Percentiles rank a stretch among this genome's conserved stretches.
These are phyloP conservation scores for Polyporus arcularius DNA, from an alignment of 768 basidiomycete genomes.

Conservation along the genomic window DNA sequence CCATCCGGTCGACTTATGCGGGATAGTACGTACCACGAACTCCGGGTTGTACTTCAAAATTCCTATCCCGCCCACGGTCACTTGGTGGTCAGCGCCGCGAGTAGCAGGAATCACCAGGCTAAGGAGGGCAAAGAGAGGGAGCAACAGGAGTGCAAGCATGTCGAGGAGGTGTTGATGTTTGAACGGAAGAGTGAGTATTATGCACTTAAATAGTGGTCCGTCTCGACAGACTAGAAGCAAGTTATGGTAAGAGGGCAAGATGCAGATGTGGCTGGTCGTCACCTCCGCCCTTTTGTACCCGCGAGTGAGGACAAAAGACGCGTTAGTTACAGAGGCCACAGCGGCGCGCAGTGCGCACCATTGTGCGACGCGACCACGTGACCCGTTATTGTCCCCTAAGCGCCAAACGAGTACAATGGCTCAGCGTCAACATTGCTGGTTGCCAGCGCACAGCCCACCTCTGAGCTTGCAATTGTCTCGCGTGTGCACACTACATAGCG, in stretches of 20 bases:
- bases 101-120: constrained; percentile 36
- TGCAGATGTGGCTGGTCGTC: constrained; percentile 1
- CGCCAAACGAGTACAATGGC: neutral
- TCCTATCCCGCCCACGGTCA: constrained; percentile 51
- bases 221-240: no score
- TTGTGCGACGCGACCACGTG: constrained; percentile 20
- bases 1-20: neutral
- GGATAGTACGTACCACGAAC: constrained; percentile 28
- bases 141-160: constrained; percentile 24
- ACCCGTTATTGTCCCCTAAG: constrained; percentile 13
- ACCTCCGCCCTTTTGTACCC: neutral
- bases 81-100: constrained; percentile 40
- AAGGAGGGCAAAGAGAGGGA: constrained; percentile 13
- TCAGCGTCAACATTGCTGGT: neutral
- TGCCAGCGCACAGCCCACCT: no score
- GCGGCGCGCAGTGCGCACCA: constrained; percentile 10
- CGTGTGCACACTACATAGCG: no score
- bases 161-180: neutral
- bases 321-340: neutral
- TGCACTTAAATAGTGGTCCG: no score
- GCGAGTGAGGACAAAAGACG: neutral
- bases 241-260: neutral
- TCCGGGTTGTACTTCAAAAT: constrained; percentile 43
- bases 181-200: no score
- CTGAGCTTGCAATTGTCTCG: no score